phyloP scores from a whole-genome alignment of 768 basidiomycete genomes.

The Podaxis pistillaris region DNA sequence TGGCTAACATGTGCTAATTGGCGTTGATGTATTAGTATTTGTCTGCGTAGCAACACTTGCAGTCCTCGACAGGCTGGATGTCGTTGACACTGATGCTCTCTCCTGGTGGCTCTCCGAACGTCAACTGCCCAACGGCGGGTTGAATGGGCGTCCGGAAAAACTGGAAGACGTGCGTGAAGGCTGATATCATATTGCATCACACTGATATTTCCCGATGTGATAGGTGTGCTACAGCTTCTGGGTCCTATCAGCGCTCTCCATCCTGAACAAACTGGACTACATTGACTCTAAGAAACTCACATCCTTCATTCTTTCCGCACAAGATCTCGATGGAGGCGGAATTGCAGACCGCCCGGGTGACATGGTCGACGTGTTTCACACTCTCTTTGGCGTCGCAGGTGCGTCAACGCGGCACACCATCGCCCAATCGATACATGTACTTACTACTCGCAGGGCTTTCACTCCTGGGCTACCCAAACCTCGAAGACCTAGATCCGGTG shows the following conservation, averaged over 20 bases:
- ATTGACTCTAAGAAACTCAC: constrained; percentile 80
- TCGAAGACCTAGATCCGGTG: constrained; percentile 88
- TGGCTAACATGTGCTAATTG: not conserved
- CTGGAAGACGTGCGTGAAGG: constrained; percentile 80
- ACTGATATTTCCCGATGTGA: not conserved
- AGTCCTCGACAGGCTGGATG: constrained; percentile 81
- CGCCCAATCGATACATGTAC: not conserved
- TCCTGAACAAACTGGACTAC: constrained; percentile 81
- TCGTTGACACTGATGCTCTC: constrained; percentile 74
- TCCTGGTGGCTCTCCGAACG: constrained; percentile 95
- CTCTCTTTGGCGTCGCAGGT: constrained; percentile 89
- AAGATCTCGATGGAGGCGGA: constrained; percentile 88
- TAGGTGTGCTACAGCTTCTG: constrained; percentile 98
- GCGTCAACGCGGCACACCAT: constrained; percentile 9
- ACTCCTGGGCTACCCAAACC: constrained; percentile 79
- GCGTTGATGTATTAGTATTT: constrained; percentile 55
- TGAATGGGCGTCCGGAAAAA: constrained; percentile 98
- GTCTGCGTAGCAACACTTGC: constrained; percentile 87
- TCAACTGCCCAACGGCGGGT: constrained; percentile 88
- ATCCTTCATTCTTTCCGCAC: constrained; percentile 84
- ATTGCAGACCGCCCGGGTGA: constrained; percentile 94
- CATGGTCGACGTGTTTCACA: constrained; percentile 98
- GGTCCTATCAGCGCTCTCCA: constrained; percentile 87
- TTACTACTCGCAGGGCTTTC: constrained; percentile 61
- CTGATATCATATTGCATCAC: not conserved